Evolutionary conservation across 108 stramenopile genomes (phyloP), one percentile per base, ranked within the genome.

Genomic region (Cyclotella kingstonii): DNA sequence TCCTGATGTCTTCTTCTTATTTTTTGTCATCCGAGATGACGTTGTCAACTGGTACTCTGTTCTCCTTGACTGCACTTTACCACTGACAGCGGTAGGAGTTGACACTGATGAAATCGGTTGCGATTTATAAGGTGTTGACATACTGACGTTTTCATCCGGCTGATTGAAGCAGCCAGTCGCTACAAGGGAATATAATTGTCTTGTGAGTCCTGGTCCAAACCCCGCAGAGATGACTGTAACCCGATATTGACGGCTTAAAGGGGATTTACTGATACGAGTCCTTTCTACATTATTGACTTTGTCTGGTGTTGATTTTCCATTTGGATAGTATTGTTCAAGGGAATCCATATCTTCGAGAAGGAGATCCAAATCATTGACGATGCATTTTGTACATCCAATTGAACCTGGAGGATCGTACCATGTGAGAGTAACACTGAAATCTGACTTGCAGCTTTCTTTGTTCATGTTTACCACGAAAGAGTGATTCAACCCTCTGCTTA

Each of bases 291-390:
- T 77, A 44, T 77, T 77, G 21, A 36, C 39, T 9, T 30, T 27
- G 31, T 77, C 76, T 4, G 61, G 41, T 5, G 10, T 30, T 5
- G 9, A 12, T 10, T 4, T 14, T 11, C 69, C 69, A 35, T 77
- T 77, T 4, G 76, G 76, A 25, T 70, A 70, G 56, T 50, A 40
- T 12, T 10, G 42, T 15, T 23, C 43, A 1, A 31, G 26, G 5
- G 41, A 26, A 11, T 6, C 14, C 3, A 40, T 58, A 44, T 65
- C 47, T 19, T 50, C 45, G 4, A 70, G 41, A 6, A 30, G 42
- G 14, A 89, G 66, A 60, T 89, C 87, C 22, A 89, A 39, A 58
- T 89, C 84, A 78, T 89, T 83, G 2, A 83, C 48, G 6, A 85
- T 47, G 54, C 83, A 82, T 33, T 56, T 44, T 0, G 60, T 30